Percentiles rank a stretch among this genome's conserved stretches.
phyloP scores from a whole-genome alignment of 257 asterid genomes.

The Ilex asprella region DNA sequence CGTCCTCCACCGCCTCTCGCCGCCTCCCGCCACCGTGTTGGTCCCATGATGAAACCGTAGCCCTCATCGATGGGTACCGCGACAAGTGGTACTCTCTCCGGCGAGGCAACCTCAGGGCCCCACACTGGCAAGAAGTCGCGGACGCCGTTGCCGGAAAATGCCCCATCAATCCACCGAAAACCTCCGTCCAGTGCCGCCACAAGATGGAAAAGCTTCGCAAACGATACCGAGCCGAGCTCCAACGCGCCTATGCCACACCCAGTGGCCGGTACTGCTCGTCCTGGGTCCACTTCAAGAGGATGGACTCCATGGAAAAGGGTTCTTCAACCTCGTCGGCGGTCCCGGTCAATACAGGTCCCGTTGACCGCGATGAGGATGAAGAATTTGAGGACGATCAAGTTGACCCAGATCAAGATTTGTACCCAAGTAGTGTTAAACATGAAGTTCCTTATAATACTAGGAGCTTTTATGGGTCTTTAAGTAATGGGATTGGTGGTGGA shows the following conservation, averaged over 20 bases:
- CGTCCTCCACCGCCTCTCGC: constrained; percentile 46
- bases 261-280: constrained; percentile 72
- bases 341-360: constrained; percentile 5
- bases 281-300: constrained; percentile 82
- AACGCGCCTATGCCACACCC: constrained; percentile 60
- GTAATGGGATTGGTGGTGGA: constrained; percentile 29
- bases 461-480: constrained; percentile 25
- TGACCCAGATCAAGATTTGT: constrained; percentile 22
- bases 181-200: constrained; percentile 97
- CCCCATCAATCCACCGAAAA: constrained; percentile 49
- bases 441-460: constrained; percentile 28
- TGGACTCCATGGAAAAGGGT: constrained; percentile 90
- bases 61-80: constrained; percentile 67
- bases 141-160: constrained; percentile 57
- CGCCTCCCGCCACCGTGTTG: constrained; percentile 97
- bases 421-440: constrained; percentile 31
- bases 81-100: constrained; percentile 94
- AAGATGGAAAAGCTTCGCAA: constrained; percentile 99
- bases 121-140: constrained; percentile 99
- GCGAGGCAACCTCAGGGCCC: constrained; percentile 84
- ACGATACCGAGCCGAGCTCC: constrained; percentile 88
- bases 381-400: constrained; percentile 20
- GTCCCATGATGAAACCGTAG: constrained; percentile 86
- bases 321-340: constrained; percentile 49
- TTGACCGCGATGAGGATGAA: constrained; percentile 22